Conservation (phyloP, 2,329 filamentous ascomycete genomes). For the Mycogone perniciosa region DNA sequence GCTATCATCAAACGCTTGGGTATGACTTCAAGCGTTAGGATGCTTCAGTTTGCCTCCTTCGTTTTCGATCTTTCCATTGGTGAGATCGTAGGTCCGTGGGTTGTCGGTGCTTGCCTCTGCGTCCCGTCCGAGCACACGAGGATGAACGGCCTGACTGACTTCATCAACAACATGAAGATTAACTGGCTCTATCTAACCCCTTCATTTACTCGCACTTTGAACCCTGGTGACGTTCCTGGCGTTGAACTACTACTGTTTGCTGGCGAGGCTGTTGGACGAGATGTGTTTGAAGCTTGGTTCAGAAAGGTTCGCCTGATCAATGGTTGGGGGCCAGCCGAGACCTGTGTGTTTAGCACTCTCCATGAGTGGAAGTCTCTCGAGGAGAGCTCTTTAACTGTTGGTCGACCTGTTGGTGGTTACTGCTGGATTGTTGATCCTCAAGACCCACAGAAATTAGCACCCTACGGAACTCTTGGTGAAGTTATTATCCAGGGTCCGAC, state of each 20-base stretch:
- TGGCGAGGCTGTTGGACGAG: conserved; percentile 12
- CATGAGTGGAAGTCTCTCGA: conserved; percentile 10
- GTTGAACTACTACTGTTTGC: conserved; percentile 13
- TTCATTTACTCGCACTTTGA: conserved; percentile 11
- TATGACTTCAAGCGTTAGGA: conserved; percentile 5
- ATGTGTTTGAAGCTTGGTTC: conserved; percentile 15
- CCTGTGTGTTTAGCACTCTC: conserved; percentile 10
- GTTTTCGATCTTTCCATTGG: conserved; percentile 15
- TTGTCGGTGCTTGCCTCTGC: conserved; percentile 14
- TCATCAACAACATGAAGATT: conserved; percentile 7
- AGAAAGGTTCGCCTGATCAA: conserved; percentile 14
- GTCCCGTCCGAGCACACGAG: conserved; percentile 13
- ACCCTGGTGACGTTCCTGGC: conserved; percentile 9
- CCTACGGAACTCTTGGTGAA: conserved; percentile 12
- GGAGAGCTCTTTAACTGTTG: conserved; percentile 8
- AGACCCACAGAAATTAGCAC: conserved; percentile 7
- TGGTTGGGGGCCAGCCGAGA: conserved; percentile 17
- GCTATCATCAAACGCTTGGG: conserved; percentile 1
- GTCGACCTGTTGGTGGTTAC: conserved; percentile 7
- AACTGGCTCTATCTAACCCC: conserved; percentile 14
- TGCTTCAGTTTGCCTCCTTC: conserved; percentile 17
- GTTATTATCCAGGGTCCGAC: conserved; percentile 25
- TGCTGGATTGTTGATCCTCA: conserved; percentile 12
- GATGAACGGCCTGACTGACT: conserved; percentile 9
- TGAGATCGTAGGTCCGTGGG: conserved; percentile 14